These are phyloP conservation scores for Bipolaris victoriae DNA, from an alignment of 2,329 filamentous ascomycete species.

Conservation along the genomic window DNA sequence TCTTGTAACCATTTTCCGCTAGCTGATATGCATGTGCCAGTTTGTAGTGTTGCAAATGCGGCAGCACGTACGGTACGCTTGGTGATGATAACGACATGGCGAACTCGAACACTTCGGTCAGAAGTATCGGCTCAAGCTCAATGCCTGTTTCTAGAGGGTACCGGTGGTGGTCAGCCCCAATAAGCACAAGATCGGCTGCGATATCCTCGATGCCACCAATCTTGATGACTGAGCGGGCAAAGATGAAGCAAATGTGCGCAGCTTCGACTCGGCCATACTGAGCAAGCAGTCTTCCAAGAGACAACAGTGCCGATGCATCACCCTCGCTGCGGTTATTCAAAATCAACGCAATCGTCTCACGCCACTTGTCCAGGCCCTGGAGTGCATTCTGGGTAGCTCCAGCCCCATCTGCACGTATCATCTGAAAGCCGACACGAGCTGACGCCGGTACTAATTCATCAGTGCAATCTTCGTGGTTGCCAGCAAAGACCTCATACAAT, in stretches of 20 bases:
- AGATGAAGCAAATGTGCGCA: conserved; percentile 91
- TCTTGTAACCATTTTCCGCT: conserved; percentile 80
- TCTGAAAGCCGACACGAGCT: conserved; percentile 87
- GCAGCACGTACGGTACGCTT: conserved; percentile 62
- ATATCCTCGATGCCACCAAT: conserved; percentile 86
- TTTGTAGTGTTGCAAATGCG: conserved; percentile 90
- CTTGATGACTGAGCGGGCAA: conserved; percentile 72
- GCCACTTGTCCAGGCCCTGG: conserved; percentile 91
- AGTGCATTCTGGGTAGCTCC: conserved; percentile 73
- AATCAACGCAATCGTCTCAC: conserved; percentile 84
- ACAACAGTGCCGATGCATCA: conserved; percentile 77
- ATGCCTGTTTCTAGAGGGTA: conserved; percentile 74
- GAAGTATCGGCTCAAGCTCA: conserved; percentile 83
- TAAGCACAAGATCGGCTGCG: conserved; percentile 76
- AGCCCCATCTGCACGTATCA: conserved; percentile 72
- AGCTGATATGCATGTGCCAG: conserved; percentile 83
- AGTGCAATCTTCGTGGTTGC: conserved; percentile 91
- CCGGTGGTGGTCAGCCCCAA: conserved; percentile 81
- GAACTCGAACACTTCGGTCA: conserved; percentile 97
- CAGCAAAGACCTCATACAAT: conserved; percentile 90
- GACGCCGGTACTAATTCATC: conserved; percentile 95
- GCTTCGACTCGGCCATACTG: conserved; percentile 90
- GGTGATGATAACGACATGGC: conserved; percentile 73
- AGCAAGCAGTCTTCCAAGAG: conserved; percentile 80
- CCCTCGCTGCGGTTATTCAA: conserved; percentile 85